Evolutionary conservation across 805 yeast genomes (phyloP), one percentile per base, ranked within the genome.

Genomic region (Candida maltosa): DNA sequence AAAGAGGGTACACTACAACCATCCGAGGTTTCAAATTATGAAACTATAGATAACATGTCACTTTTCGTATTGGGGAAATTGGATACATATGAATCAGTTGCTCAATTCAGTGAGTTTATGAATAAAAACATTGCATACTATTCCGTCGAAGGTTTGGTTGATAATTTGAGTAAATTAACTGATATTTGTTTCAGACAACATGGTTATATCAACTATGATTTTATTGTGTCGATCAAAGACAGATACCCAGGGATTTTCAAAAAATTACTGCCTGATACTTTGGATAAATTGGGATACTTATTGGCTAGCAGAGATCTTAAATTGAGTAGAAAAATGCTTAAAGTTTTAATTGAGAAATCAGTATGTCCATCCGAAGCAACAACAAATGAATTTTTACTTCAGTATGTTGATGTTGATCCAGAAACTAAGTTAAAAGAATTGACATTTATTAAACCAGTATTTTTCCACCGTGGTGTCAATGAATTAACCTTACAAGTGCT

Each of bases 271-370:
- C 16, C 6, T 10, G 29, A 29, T 6, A 38, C 40, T 21, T 46
- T 61, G 22, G 58, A 61, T 34, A 47, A 46, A 22, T 42, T 60
- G 22, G 57, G 55, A 10, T 38, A 37, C 24, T 36, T 56, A 21
- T 38, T 52, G 12, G 37, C 53, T 2, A 27, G 19, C 3, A 40
- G 47, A 4, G 43, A 54, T 27, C 29, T 42, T 4, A 23, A 37
- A 2, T 41, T 41, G 5, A 47, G 49, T 1, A 34, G 32, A 15
- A 10, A 21, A 8, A 21, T 21, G 23, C 7, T 21, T 8, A 21
- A 21, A 21, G 10, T 21, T 10, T 8, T 21, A 10, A 21, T 21
- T 21, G 23, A 21, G 7, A 8, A n/a, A n/a, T n/a, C 29, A 17
- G 29, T 26, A 10, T 26, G 29, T 17, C 67, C 65, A 1, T 50